Evolutionary conservation across 805 yeast species (phyloP).

Genomic region (Jamesozyma lodderae): DNA sequence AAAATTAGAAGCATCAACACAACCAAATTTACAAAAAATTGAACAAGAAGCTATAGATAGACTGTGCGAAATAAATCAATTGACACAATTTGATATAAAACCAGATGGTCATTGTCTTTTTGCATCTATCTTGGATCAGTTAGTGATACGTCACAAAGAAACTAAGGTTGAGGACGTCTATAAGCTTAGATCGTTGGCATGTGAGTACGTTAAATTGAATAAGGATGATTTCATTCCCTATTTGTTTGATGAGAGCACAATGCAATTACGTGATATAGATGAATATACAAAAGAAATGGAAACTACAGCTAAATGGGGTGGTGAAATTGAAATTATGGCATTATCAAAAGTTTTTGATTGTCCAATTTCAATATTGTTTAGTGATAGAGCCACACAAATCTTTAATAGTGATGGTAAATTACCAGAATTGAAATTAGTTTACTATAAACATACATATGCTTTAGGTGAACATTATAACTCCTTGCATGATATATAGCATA

Average conservation of each 20-base stretch:
- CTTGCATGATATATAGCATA: constrained; percentile 38
- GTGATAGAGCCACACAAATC: constrained; percentile 58
- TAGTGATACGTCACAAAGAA: constrained; percentile 41
- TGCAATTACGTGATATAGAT: constrained; percentile 53
- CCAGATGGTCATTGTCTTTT: constrained; percentile 96
- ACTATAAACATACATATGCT: constrained; percentile 76
- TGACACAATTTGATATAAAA: constrained; percentile 57
- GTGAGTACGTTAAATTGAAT: constrained; percentile 52
- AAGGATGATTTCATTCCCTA: constrained; percentile 72
- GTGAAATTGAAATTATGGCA: constrained; percentile 85
- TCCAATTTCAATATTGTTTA: constrained; percentile 68
- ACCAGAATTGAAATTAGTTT: constrained; percentile 60
- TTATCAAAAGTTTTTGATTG: constrained; percentile 60
- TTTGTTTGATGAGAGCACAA: constrained; percentile 68
- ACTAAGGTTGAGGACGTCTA: constrained; percentile 21
- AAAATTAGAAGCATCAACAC: constrained; percentile 50
- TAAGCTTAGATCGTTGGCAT: constrained; percentile 59
- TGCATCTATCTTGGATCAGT: constrained; percentile 76
- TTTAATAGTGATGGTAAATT: constrained; percentile 52
- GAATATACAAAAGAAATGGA: constrained; percentile 62
- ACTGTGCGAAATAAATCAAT: constrained; percentile 39
- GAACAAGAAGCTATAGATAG: constrained; percentile 60
- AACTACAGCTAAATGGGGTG: constrained; percentile 90
- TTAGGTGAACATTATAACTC: constrained; percentile 96
- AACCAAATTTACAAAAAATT: constrained; percentile 59